Percentiles rank a stretch among this genome's conserved stretches.
phyloP scores from a whole-genome alignment of 2,329 filamentous ascomycete species.

The Dothiorella sarmentorum region DNA sequence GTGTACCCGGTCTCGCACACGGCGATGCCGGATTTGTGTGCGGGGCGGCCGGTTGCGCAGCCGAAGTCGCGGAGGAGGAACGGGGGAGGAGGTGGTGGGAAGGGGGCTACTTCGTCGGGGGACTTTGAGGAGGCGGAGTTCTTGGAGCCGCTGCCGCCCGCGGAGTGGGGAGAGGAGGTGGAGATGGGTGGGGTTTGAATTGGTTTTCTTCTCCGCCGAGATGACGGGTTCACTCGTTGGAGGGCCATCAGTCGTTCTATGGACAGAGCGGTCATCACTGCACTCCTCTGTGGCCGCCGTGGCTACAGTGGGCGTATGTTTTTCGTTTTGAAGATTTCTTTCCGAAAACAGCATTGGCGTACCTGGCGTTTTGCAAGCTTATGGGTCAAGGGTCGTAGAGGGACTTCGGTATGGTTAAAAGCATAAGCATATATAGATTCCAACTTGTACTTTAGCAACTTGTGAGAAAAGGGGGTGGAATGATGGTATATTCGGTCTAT shows the following conservation, averaged over 20 bases:
- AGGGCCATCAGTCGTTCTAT: no score
- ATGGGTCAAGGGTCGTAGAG: not conserved
- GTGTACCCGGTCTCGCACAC: slow-evolving; percentile 22
- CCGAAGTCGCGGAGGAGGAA: slow-evolving; percentile 34
- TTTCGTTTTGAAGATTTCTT: not conserved
- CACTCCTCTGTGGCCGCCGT: no score
- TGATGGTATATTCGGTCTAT: no score
- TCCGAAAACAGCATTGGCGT: not conserved
- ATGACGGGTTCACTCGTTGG: no score
- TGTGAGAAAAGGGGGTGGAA: no score
- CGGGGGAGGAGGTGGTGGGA: slow-evolving; percentile 22
- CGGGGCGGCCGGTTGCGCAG: slow-evolving; percentile 28
- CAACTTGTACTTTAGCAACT: no score
- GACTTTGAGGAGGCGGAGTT: slow-evolving; percentile 72
- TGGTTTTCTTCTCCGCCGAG: no score
- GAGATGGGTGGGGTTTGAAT: slow-evolving; percentile 34
- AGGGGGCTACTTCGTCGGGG: slow-evolving; percentile 29
- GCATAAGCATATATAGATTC: not conserved
- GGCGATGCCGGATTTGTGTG: slow-evolving; percentile 16
- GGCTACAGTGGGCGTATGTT: no score
- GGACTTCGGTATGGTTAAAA: not conserved
- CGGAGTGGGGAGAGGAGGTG: slow-evolving; percentile 26
- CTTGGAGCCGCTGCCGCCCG: slow-evolving; percentile 31
- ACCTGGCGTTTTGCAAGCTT: not conserved
- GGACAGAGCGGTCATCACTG: no score